Percentiles rank a stretch among this genome's conserved stretches.
These are phyloP conservation scores for Tolypocladium inflatum DNA, from an alignment of 2,329 filamentous ascomycete species.

Conservation along the genomic window DNA sequence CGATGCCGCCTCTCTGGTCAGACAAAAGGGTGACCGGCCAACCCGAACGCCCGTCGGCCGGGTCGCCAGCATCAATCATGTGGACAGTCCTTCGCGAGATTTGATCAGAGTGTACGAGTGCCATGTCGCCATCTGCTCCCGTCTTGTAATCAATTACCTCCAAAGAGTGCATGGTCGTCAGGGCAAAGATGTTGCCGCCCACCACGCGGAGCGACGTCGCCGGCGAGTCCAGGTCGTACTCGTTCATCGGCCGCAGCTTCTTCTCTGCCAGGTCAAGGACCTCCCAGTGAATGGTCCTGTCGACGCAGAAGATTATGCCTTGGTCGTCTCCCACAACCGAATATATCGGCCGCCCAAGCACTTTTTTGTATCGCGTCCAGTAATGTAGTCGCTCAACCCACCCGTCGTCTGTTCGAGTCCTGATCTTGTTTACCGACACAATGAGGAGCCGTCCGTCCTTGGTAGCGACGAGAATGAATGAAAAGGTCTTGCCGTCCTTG, in stretches of 20 bases:
- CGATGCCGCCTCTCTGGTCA: constrained; percentile 35
- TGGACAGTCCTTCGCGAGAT: constrained; percentile 33
- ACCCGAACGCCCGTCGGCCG: constrained; percentile 12
- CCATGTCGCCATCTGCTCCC: constrained; percentile 24
- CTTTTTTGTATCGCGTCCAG: constrained; percentile 42
- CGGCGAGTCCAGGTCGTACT: constrained; percentile 41
- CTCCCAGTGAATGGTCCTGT: constrained; percentile 46
- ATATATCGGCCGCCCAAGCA: constrained; percentile 39
- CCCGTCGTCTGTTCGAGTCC: constrained; percentile 7
- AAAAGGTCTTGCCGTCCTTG: constrained; percentile 47
- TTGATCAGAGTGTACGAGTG: constrained; percentile 34
- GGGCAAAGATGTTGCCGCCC: constrained; percentile 37
- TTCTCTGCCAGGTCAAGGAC: constrained; percentile 40
- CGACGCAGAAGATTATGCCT: constrained; percentile 46
- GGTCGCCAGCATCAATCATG: constrained; percentile 34
- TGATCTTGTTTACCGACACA: constrained; percentile 33
- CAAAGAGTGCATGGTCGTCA: constrained; percentile 46
- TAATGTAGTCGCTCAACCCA: constrained; percentile 29
- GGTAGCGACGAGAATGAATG: constrained; percentile 53
- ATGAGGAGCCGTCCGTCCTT: constrained; percentile 45
- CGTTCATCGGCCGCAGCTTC: constrained; percentile 37
- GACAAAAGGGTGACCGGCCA: constrained; percentile 38
- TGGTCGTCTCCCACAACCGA: constrained; percentile 45
- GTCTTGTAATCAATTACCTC: constrained; percentile 41
- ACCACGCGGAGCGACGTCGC: constrained; percentile 39